These are phyloP conservation scores for Candida pseudoviswanathii DNA, from an alignment of 1,139 yeast species.

Conservation along the genomic window DNA sequence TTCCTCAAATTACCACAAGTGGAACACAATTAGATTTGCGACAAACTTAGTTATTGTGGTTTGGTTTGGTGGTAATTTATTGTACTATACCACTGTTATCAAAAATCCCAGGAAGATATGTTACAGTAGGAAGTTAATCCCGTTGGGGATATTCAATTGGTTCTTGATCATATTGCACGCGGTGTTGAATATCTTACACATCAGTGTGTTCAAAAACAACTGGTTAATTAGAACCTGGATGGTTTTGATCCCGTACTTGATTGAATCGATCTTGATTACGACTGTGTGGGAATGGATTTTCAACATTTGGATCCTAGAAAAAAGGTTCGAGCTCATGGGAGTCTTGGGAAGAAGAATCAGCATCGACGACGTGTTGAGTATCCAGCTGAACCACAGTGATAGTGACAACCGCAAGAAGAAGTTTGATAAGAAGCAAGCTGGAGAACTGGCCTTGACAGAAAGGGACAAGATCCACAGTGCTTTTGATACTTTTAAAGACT, in stretches of 20 bases:
- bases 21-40: slow-evolving; percentile 26
- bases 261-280: slow-evolving; percentile 43
- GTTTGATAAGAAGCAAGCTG: slow-evolving; percentile 5
- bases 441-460: not conserved
- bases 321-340: slow-evolving; percentile 45
- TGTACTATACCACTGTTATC: slow-evolving; percentile 30
- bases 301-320: slow-evolving; percentile 44
- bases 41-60: slow-evolving; percentile 26
- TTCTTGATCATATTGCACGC: slow-evolving; percentile 31
- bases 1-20: slow-evolving; percentile 15
- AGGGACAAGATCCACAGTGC: not conserved
- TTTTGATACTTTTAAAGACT: not conserved
- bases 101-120: slow-evolving; percentile 36
- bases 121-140: slow-evolving; percentile 39
- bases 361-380: slow-evolving; percentile 33
- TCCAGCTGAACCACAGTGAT: slow-evolving; percentile 6
- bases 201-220: slow-evolving; percentile 26
- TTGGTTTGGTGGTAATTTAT: slow-evolving; percentile 30
- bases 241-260: slow-evolving; percentile 33
- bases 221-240: slow-evolving; percentile 46
- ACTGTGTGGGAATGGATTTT: slow-evolving; percentile 57
- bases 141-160: slow-evolving; percentile 45
- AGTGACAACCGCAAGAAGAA: not conserved
- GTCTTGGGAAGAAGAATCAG: slow-evolving; percentile 52
- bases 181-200: slow-evolving; percentile 29